Percentiles rank a stretch among this genome's conserved stretches.
These are phyloP conservation scores for Beta macrorhiza DNA, from an alignment of 179 eudicot species.

Conservation along the genomic window DNA sequence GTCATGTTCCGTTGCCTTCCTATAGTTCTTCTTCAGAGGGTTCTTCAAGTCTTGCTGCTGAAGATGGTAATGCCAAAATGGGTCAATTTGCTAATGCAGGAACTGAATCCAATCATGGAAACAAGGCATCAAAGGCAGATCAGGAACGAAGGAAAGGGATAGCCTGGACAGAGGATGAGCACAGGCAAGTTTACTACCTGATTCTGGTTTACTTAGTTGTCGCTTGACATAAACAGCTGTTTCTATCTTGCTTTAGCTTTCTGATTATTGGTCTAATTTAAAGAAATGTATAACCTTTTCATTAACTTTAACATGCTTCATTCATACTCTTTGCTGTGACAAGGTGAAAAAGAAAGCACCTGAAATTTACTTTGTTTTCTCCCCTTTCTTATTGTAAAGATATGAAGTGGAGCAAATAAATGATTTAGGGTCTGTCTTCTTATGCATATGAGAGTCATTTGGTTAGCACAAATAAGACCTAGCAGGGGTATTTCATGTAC, in stretches of 20 bases:
- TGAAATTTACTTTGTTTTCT: not conserved
- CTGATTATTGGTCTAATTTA: slow-evolving; percentile 18
- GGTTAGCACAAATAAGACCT: not conserved
- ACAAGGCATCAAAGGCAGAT: slow-evolving; percentile 62
- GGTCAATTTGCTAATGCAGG: slow-evolving; percentile 47
- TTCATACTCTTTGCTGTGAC: not conserved
- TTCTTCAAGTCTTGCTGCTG: slow-evolving; percentile 45
- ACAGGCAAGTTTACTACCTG: slow-evolving; percentile 54
- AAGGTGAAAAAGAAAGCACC: not conserved
- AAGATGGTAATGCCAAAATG: slow-evolving; percentile 60
- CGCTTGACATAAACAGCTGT: slow-evolving; percentile 12
- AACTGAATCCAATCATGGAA: slow-evolving; percentile 57
- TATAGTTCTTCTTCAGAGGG: slow-evolving; percentile 56
- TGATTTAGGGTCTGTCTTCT: not conserved
- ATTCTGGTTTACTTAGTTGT: slow-evolving; percentile 12
- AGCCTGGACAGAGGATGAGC: slow-evolving; percentile 99
- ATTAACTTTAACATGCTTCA: not conserved
- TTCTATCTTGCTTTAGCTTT: not conserved
- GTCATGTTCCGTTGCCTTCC: slow-evolving; percentile 61
- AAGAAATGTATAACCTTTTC: slow-evolving; percentile 8
- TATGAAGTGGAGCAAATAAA: not conserved
- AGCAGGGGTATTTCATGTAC: not conserved
- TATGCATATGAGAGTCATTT: not conserved
- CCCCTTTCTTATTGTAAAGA: not conserved
- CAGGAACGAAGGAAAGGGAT: slow-evolving; percentile 95